Base-by-base conservation (phyloP, 208 protist species). In the Naegleria lovaniensis region DNA sequence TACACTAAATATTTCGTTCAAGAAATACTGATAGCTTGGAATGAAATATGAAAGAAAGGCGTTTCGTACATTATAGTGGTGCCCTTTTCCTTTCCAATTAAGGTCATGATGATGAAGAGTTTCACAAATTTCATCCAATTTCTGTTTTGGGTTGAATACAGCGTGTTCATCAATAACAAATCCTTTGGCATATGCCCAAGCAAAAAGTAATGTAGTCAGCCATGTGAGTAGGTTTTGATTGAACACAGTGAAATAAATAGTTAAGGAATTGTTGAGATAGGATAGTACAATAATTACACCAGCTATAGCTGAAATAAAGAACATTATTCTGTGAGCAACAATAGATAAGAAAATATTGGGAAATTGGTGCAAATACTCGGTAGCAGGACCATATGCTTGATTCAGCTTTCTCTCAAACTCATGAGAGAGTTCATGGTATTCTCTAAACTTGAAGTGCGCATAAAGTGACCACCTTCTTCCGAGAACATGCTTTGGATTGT, bases 351-450 rank as follows among this genome's bases (percentile, higher is more conserved):
- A 59, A 9, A 59, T 5, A 48, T 87, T 58, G 25, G 91, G 91
- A 13, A 91, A 92, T 59, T 92, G 75, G 25, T 92, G 29, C 25
- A 91, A 36, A 90, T 91, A 92, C 7, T 92, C 51, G 6, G 33
- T 67, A 39, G 91, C 9, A 29, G 39, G 48, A 0, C 25, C 19
- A 59, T 83, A 89, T 6, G 29, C 29, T 41, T 75, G 5, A 16
- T 79, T 86, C 13, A 92, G 16, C 36, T 89, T 75, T 29, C 16
- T 29, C 40, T 91, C 89, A 76, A 94, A 94, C 43, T 84, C 67
- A 88, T 94, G 93, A 39, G 85, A 55, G 16, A 94, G 39, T 52
- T 94, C 93, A 67, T 94, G 94, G 7, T 90, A 93, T 48, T 94
- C 92, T 91, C 93, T 93, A 83, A 94, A 94, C 33, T 94, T 92